These are phyloP conservation scores for Mallotus japonicus DNA, from an alignment of 441 rosid species.

Conservation along the genomic window DNA sequence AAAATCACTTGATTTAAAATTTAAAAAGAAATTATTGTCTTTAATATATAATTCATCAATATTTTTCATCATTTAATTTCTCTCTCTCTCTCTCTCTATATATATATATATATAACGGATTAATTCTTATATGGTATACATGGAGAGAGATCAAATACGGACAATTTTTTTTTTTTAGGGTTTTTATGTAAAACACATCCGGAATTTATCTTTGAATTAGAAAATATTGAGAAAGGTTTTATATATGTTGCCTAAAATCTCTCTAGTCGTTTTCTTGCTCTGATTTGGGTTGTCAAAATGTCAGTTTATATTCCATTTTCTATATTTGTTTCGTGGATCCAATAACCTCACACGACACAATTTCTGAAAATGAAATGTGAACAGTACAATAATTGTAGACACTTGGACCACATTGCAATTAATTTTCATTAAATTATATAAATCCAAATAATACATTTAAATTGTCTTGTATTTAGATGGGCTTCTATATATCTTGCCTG, in stretches of 20 bases:
- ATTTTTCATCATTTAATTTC: too few species aligned
- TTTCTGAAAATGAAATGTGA: background rate
- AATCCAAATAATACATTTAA: background rate
- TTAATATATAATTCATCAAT: too few species aligned
- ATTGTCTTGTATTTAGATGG: background rate
- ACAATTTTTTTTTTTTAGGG: too few species aligned
- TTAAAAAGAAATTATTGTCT: too few species aligned
- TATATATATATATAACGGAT: too few species aligned
- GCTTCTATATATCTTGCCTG: background rate
- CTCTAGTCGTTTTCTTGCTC: background rate
- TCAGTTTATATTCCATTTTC: background rate
- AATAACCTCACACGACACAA: background rate
- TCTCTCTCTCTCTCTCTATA: too few species aligned
- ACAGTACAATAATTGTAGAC: conserved; percentile 2
- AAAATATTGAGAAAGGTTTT: background rate
- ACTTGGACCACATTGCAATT: background rate
- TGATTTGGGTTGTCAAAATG: background rate
- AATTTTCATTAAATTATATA: background rate
- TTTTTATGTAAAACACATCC: too few species aligned
- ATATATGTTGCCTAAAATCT: background rate
- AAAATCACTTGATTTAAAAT: too few species aligned
- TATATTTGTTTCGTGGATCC: background rate
- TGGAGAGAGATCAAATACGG: too few species aligned
- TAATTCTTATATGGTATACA: too few species aligned
- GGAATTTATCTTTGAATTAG: background rate